These are phyloP conservation scores for Pythium plurisporium DNA, from an alignment of 352 stramenopile genomes.

Conservation along the genomic window DNA sequence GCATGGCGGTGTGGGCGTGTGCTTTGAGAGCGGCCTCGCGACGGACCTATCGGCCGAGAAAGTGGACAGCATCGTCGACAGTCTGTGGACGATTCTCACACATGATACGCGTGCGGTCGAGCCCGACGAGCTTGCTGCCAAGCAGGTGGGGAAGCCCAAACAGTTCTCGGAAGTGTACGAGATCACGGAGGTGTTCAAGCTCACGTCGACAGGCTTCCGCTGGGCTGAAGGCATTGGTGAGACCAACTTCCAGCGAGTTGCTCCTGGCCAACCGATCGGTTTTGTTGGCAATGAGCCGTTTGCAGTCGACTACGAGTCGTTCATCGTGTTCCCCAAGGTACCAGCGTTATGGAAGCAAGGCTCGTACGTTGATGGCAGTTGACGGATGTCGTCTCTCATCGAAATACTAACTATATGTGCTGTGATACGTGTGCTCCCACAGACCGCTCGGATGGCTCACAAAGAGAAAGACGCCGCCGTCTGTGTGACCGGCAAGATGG, in stretches of 20 bases:
- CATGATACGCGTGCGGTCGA: slow-evolving; percentile 36
- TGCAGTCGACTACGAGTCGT: slow-evolving; percentile 48
- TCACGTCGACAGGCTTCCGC: slow-evolving; percentile 47
- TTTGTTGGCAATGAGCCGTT: slow-evolving; percentile 42
- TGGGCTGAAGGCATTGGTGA: slow-evolving; percentile 54
- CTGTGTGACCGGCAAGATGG: too few species aligned
- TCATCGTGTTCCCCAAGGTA: slow-evolving; percentile 70
- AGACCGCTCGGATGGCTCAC: slow-evolving; percentile 58
- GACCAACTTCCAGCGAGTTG: slow-evolving; percentile 55
- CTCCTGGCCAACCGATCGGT: slow-evolving; percentile 35
- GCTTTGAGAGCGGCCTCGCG: slow-evolving; percentile 63
- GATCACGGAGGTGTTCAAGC: slow-evolving; percentile 61
- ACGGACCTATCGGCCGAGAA: slow-evolving; percentile 47
- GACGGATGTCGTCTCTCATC: too few species aligned
- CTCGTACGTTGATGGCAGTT: slow-evolving; percentile 35
- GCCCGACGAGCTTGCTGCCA: slow-evolving; percentile 10
- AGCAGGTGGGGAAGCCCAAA: neutral
- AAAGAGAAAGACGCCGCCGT: slow-evolving; percentile 10
- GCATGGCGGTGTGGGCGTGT: slow-evolving; percentile 55
- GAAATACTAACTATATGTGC: neutral
- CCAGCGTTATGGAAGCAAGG: slow-evolving; percentile 47
- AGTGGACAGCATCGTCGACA: slow-evolving; percentile 34
- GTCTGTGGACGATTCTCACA: slow-evolving; percentile 46
- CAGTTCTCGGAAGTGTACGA: slow-evolving; percentile 39
- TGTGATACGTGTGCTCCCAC: neutral